These are phyloP conservation scores for Helicostylum pulchrum DNA, from an alignment of 192 early-diverging fungal genomes.

Conservation along the genomic window DNA sequence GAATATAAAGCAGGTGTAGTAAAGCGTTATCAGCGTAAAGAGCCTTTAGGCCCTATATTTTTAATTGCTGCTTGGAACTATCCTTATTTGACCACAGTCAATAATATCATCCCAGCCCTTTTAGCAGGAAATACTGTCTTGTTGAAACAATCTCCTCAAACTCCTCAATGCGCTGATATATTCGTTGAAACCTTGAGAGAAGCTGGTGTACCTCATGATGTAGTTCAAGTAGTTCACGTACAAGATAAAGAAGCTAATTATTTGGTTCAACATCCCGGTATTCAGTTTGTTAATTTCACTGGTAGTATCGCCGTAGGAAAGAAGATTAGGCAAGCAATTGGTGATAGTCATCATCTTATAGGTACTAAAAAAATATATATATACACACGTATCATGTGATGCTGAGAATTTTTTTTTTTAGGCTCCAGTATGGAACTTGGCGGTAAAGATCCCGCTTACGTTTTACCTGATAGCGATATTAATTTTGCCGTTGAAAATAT, in stretches of 20 bases:
- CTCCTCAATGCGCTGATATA: constrained; percentile 69
- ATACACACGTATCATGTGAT: constrained; percentile 11
- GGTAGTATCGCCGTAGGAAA: constrained; percentile 72
- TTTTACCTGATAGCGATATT: constrained; percentile 67
- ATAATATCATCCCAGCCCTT: constrained; percentile 75
- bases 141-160: constrained; percentile 80
- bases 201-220: constrained; percentile 66
- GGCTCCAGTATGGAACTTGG: constrained; percentile 76
- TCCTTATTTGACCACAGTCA: constrained; percentile 72
- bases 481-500: constrained; percentile 70
- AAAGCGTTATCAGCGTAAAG: constrained; percentile 64
- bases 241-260: constrained; percentile 46
- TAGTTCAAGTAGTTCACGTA: constrained; percentile 60
- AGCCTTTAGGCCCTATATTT: constrained; percentile 53
- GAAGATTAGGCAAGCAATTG: constrained; percentile 46
- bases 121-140: constrained; percentile 76
- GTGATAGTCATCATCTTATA: constrained; percentile 56
- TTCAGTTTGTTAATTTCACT: constrained; percentile 74
- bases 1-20: constrained; percentile 48
- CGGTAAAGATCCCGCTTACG: constrained; percentile 84
- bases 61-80: constrained; percentile 74
- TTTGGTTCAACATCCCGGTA: constrained; percentile 54
- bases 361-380: constrained; percentile 36
- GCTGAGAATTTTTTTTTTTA: constrained; percentile 18
- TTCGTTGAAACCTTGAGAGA: constrained; percentile 60